Evolutionary conservation across 176 grass and related monocot genomes (phyloP).

Genomic region (Luzula sylvatica): DNA sequence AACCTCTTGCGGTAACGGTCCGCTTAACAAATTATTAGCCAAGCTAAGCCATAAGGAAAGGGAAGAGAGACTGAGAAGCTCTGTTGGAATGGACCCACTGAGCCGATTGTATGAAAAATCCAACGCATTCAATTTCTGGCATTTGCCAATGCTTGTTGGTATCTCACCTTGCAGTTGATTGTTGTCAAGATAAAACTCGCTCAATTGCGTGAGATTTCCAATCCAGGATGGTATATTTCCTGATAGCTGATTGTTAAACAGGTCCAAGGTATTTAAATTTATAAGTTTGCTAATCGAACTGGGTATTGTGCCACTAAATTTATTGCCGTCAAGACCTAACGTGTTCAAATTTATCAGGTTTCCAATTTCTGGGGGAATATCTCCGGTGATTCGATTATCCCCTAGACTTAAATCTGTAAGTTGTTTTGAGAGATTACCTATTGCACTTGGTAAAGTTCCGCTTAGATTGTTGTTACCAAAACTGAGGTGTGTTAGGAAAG

Average conservation of each 20-base stretch:
- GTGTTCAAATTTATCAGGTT: conserved; percentile 19
- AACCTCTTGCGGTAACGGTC: conserved; percentile 61
- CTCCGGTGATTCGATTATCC: conserved; percentile 19
- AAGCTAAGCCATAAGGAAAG: conserved; percentile 53
- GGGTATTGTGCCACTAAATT: conserved; percentile 18
- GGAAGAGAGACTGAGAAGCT: conserved; percentile 45
- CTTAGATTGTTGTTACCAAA: conserved; percentile 6
- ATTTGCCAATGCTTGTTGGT: conserved; percentile 8
- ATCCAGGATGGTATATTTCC: conserved; percentile 20
- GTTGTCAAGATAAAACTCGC: conserved; percentile 9
- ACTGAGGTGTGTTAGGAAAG: conserved; percentile 12
- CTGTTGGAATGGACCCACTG: conserved; percentile 50
- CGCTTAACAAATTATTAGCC: conserved; percentile 58
- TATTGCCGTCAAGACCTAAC: conserved; percentile 19
- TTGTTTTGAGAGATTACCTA: conserved; percentile 21
- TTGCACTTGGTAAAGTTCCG: conserved; percentile 10
- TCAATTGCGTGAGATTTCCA: conserved; percentile 19
- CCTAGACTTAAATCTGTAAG: conserved; percentile 15
- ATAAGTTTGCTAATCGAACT: conserved; percentile 6
- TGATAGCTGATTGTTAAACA: conserved; percentile 24
- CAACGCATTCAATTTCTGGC: conserved; percentile 20
- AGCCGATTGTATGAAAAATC: conserved; percentile 73
- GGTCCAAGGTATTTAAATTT: conserved; percentile 18
- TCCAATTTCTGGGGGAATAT: conserved; percentile 22
- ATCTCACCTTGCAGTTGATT: conserved; percentile 32